phyloP scores from a whole-genome alignment of 306 rosid species.

The Rosa rugosa region DNA sequence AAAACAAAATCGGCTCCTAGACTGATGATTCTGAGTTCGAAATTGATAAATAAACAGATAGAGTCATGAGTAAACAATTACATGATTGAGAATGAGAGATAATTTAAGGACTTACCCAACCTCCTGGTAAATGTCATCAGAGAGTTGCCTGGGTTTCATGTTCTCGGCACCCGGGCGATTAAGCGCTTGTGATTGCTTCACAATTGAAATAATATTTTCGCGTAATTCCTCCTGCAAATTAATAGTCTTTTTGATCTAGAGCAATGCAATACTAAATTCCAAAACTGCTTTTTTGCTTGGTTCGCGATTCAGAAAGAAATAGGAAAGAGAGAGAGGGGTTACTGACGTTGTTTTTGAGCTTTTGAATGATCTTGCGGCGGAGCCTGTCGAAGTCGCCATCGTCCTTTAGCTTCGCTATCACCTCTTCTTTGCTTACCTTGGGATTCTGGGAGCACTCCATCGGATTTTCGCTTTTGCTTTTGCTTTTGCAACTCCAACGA shows the following conservation, averaged over 20 bases:
- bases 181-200: slow-evolving; percentile 66
- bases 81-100: not conserved
- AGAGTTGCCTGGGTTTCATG: slow-evolving; percentile 90
- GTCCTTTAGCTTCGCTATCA: slow-evolving; percentile 74
- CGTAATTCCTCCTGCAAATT: slow-evolving; percentile 65
- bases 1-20: not conserved
- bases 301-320: not conserved
- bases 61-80: no score
- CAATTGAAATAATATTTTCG: slow-evolving; percentile 49
- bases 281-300: not conserved
- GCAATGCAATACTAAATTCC: not conserved
- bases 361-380: slow-evolving; percentile 80
- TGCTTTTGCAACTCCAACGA: not conserved
- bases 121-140: slow-evolving; percentile 76
- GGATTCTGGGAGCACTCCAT: slow-evolving; percentile 20
- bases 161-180: slow-evolving; percentile 73
- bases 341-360: slow-evolving; percentile 70
- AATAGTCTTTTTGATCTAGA: not conserved
- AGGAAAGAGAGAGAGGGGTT: not conserved
- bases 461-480: not conserved
- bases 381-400: slow-evolving; percentile 93
- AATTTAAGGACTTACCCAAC: slow-evolving; percentile 55
- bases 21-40: not conserved
- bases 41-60: not conserved
- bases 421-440: slow-evolving; percentile 63